A percentile compares a stretch with the other conserved stretches of the same genome.
phyloP scores from a whole-genome alignment of 2,329 filamentous ascomycete genomes.

The Erysiphe pulchra region DNA sequence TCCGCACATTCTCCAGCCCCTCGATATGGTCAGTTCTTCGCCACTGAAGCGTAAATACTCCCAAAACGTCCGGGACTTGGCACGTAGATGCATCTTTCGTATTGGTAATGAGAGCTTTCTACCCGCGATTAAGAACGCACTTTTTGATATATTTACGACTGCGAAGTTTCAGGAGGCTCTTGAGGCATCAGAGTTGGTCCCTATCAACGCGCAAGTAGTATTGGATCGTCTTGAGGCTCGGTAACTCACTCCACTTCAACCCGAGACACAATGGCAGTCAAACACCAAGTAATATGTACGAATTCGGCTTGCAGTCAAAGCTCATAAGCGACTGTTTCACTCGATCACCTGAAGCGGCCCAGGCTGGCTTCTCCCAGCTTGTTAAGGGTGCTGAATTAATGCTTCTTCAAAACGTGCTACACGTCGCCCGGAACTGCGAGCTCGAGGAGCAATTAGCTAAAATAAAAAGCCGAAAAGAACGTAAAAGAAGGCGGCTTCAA shows the following conservation, averaged over 20 bases:
- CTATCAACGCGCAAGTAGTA: too few species aligned
- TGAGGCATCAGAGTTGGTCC: too few species aligned
- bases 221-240: not conserved
- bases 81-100: not conserved
- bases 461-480: too few species aligned
- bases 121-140: not conserved
- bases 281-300: not conserved
- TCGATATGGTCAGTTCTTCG: slow-evolving; percentile 16
- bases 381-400: too few species aligned
- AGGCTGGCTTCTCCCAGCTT: too few species aligned
- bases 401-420: too few species aligned
- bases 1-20: slow-evolving; percentile 16
- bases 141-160: not conserved
- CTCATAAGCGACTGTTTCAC: too few species aligned
- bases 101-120: not conserved
- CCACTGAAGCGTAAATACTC: slow-evolving; percentile 14
- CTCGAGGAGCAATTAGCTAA: too few species aligned
- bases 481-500: too few species aligned
- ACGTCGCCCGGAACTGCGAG: too few species aligned
- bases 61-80: slow-evolving; percentile 1
- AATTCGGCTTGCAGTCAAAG: not conserved
- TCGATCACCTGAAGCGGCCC: too few species aligned
- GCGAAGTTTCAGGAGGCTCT: not conserved
- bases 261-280: too few species aligned
- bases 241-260: not conserved